Conservation (phyloP, 768 basidiomycete species). For the Kwoniella dejecticola region DNA sequence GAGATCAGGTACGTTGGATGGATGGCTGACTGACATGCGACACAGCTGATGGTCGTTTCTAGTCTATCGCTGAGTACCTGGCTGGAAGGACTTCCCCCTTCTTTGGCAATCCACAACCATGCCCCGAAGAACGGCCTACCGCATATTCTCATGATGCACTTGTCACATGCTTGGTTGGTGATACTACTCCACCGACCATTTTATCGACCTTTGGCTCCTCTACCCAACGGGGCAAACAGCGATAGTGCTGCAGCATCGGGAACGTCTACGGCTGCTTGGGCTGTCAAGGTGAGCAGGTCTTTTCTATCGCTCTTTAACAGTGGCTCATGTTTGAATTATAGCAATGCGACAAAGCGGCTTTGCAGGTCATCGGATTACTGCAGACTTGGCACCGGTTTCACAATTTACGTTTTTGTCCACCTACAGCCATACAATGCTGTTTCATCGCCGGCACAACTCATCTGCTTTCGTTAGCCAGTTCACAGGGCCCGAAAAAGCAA, state of each 20-base stretch:
- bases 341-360: constrained; percentile 37
- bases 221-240: constrained; percentile 14
- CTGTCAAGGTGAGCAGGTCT: constrained; percentile 44
- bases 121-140: constrained; percentile 40
- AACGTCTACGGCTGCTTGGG: constrained; percentile 24
- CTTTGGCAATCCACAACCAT: constrained; percentile 34
- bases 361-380: constrained; percentile 30
- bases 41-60: neutral
- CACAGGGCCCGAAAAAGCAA: constrained; percentile 28
- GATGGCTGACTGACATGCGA: neutral
- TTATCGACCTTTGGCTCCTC: constrained; percentile 36
- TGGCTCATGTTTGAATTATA: neutral
- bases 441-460: constrained; percentile 43
- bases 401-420: constrained; percentile 32
- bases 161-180: constrained; percentile 42
- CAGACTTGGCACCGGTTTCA: constrained; percentile 38
- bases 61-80: constrained; percentile 43
- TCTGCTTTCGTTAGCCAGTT: constrained; percentile 33
- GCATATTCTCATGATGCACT: constrained; percentile 47
- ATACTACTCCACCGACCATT: constrained; percentile 49
- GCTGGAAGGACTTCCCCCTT: constrained; percentile 38
- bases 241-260: constrained; percentile 6
- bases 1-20: constrained; percentile 40
- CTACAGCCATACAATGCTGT: constrained; percentile 34
- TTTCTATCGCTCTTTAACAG: too few relatives aligned